phyloP scores from a whole-genome alignment of 1,284 basidiomycete genomes.

The Fomitopsis schrenkii region DNA sequence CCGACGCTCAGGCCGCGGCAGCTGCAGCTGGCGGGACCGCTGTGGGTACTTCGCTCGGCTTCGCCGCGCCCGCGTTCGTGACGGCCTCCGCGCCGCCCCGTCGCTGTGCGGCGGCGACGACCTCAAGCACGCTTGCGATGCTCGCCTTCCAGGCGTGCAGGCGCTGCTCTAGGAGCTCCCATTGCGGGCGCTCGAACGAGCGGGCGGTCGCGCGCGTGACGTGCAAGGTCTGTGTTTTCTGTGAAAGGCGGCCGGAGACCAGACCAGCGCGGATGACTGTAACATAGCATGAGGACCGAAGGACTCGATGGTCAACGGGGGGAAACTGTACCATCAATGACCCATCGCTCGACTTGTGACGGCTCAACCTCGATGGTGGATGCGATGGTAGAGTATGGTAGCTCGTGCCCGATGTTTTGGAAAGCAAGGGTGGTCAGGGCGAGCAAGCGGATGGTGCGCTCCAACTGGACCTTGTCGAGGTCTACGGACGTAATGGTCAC shows the following conservation, averaged over 20 bases:
- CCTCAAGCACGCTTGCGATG: slow-evolving; percentile 63
- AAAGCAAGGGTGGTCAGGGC: slow-evolving; percentile 79
- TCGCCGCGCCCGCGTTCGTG: slow-evolving; percentile 7
- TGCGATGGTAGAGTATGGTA: slow-evolving; percentile 75
- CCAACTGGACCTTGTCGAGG: slow-evolving; percentile 53
- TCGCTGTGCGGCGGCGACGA: slow-evolving; percentile 58
- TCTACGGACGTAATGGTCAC: slow-evolving; percentile 27
- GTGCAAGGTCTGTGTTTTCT: slow-evolving; percentile 73
- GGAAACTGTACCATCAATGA: slow-evolving; percentile 72
- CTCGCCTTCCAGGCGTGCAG: slow-evolving; percentile 79
- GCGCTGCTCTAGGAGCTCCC: slow-evolving; percentile 79
- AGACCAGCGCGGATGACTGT: slow-evolving; percentile 84
- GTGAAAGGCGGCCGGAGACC: slow-evolving; percentile 82
- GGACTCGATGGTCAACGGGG: slow-evolving; percentile 1
- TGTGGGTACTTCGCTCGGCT: slow-evolving; percentile 7
- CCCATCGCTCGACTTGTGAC: slow-evolving; percentile 84
- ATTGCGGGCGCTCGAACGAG: slow-evolving; percentile 76
- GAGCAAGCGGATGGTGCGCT: slow-evolving; percentile 81
- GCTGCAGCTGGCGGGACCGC: slow-evolving; percentile 20
- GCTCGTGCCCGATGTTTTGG: slow-evolving; percentile 69
- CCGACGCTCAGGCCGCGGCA: slow-evolving; percentile 7
- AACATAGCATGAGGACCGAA: background rate
- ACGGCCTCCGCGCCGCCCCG: slow-evolving; percentile 24
- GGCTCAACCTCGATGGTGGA: slow-evolving; percentile 63
- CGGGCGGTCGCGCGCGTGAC: slow-evolving; percentile 78